Base-by-base conservation (phyloP, 2,329 filamentous ascomycete species). In the Cercospora sojina region DNA sequence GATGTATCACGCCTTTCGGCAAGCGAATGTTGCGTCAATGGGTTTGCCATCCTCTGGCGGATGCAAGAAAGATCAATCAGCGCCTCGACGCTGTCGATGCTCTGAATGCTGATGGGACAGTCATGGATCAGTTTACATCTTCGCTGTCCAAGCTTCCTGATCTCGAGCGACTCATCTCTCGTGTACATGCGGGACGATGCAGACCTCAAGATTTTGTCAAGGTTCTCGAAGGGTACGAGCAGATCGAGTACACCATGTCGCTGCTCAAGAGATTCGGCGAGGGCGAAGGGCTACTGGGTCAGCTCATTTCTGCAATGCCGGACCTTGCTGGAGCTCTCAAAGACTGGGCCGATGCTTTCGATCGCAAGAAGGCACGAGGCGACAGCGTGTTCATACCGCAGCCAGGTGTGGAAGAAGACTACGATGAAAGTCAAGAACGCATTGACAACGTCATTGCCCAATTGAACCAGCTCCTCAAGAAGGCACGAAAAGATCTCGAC, bases 21-120 rank as follows among this genome's bases (percentile, higher is more conserved):
- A 99, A 99, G 80, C 90, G 95, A 10, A 88, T 97, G 78, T 93
- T 99, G 78, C 90, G 93, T 63, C 93, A 97, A 77, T 99, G 95
- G 95, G 90, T 99, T 2, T 98, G 94, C 74, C 95, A 99, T 78
- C 95, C 95, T 2, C 83, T 99, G 13, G 92, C 93, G 77, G 91
- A 97, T 79, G 89, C 91, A 5, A 81, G 84, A 41, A 93, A 91
- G 76, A 97, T 99, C 82, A 97, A 98, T 74, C 93, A 96, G 70
- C 88, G 95, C 5, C 83, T 99, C 10, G 93, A 99, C 80, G 95
- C 95, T 5, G 93, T 99, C 4, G 95, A 98, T 74, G 89, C 94
- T 74, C 83, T 99, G 49, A 97, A 97, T 72, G 89, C 90, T 0
- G 92, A 98, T 76, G 85, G 86, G 0, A 88, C 85, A 25, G 83